Base-by-base conservation (phyloP, 176 grass and related monocot species). In the Secale cereale region DNA sequence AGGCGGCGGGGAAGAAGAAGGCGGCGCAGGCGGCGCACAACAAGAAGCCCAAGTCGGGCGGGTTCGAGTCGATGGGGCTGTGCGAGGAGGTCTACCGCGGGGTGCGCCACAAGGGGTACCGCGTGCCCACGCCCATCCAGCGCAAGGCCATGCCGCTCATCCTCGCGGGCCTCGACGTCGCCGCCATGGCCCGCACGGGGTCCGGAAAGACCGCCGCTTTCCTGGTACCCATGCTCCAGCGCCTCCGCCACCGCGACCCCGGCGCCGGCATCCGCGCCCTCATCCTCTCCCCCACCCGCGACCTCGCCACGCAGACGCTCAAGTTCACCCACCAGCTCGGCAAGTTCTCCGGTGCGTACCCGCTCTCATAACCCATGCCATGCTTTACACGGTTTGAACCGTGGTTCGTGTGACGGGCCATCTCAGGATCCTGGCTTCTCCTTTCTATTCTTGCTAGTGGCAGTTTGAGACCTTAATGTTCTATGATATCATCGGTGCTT, bases 131-230 rank as follows among this genome's bases (percentile, higher is more conserved):
- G n/a, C 97, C 97, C 7, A 99, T 99, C 81, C 97, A 99, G 86
- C 83, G 97, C 32, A 96, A 96, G 86, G 87, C 93, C 14, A 96
- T 99, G 91, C 97, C 93, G 45, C 85, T 99, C 60, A 96, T 99
- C 86, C 88, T 99, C 26, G 69, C 93, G 16, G 97, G 97, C 5
- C 45, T 78, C 14, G 97, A 99, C 70, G 84, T 99, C 57, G 97
- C 94, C 20, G 97, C 93, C 78, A 99, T 99, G 97, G 97, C 93
- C 27, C 91, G 93, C 48, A 99, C 93, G 5, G 97, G 97, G 0
- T 99, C 97, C 39, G 93, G 93, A 23, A 99, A 99, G 84, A 99
- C 97, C 50, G 93, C 97, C 3, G 97, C 97, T 10, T 99, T 99
- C 87, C 91, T 99, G 1, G 75, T 99, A 13, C 93, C 93, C 60